These are phyloP conservation scores for Gastrolobium bilobum DNA, from an alignment of 306 rosid species.

Conservation along the genomic window DNA sequence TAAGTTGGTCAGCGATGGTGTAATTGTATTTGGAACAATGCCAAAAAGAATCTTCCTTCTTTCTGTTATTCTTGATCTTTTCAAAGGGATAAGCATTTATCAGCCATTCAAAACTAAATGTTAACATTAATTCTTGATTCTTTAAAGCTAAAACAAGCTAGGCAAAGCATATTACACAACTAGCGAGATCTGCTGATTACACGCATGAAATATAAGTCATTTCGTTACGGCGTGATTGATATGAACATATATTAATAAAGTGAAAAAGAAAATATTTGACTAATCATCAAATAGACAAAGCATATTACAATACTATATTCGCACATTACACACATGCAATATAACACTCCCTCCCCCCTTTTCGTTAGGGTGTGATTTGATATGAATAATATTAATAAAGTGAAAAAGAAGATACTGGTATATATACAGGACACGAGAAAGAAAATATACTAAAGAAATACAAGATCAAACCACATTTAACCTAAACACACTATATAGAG, in stretches of 20 bases:
- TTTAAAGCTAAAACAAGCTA: neutral
- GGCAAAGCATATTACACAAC: neutral
- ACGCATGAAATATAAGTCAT: neutral
- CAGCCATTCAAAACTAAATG: slow-evolving; percentile 24
- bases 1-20: slow-evolving; percentile 23
- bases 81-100: neutral
- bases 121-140: neutral
- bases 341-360: neutral
- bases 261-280: too few relatives aligned
- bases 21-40: slow-evolving; percentile 4
- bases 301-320: neutral
- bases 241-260: too few relatives aligned
- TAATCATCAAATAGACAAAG: neutral
- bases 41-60: slow-evolving; percentile 37
- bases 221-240: too few relatives aligned
- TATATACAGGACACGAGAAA: neutral
- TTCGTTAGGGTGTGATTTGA: slow-evolving; percentile 16
- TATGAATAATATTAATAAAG: neutral
- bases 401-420: neutral
- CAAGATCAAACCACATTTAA: neutral
- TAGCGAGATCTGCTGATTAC: neutral
- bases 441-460: neutral
- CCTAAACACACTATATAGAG: too few relatives aligned
- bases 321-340: neutral
- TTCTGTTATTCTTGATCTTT: neutral